These are phyloP conservation scores for Platanthera zijinensis DNA, from an alignment of 106 monocot species.

Conservation along the genomic window DNA sequence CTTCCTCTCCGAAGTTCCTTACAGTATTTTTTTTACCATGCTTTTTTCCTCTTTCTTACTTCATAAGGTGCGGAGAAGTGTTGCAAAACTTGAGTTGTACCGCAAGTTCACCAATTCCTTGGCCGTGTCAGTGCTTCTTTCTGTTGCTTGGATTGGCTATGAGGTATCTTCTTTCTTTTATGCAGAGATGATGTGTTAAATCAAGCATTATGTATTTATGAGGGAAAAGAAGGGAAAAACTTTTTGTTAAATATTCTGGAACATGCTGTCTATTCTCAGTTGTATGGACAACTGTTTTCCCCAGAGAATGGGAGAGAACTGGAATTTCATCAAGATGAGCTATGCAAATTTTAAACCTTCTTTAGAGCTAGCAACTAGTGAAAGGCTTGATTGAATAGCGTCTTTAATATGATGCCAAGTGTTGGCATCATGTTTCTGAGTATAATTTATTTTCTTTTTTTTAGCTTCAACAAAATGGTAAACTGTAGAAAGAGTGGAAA, in stretches of 20 bases:
- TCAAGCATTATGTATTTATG: background rate
- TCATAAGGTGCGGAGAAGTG: conserved; percentile 59
- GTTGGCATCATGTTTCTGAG: background rate
- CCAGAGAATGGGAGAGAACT: background rate
- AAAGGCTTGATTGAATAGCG: background rate
- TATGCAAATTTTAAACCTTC: background rate
- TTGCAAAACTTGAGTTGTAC: conserved; percentile 82
- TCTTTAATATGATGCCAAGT: background rate
- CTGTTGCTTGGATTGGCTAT: conserved; percentile 96
- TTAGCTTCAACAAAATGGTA: too few species aligned
- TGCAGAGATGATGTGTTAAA: background rate
- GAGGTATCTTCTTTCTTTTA: conserved; percentile 45
- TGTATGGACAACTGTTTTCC: background rate
- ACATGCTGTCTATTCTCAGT: background rate
- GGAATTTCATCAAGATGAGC: background rate
- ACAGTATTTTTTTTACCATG: background rate
- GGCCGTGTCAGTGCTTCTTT: conserved; percentile 76
- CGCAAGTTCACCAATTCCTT: conserved; percentile 89
- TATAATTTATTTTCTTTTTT: background rate
- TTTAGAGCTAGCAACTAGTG: background rate
- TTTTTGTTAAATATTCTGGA: background rate
- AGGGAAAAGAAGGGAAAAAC: background rate
- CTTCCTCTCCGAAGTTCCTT: background rate
- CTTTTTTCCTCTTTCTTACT: conserved; percentile 1
- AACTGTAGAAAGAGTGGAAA: too few species aligned